Base-by-base conservation (phyloP, 352 stramenopile genomes). In the Phytopythium chamaehyphon region DNA sequence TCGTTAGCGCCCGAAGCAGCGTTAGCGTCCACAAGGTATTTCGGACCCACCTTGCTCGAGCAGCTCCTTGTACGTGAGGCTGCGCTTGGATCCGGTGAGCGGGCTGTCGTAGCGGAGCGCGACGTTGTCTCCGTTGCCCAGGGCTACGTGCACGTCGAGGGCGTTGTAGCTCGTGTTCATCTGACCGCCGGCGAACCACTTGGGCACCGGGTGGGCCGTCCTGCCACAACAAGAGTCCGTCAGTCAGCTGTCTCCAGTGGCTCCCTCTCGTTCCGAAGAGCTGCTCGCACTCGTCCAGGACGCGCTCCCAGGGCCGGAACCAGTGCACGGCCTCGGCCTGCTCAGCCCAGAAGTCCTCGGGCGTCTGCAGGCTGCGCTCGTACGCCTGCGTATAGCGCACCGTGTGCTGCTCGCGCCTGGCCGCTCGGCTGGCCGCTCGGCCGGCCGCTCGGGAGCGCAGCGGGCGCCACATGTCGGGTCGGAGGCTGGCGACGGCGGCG, bases 111-210 rank as follows among this genome's bases (percentile, higher is more conserved):
- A 87, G 39, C 71, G 59, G 22, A 90, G 64, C 6, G 79, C 79
- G 31, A 71, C 43, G 21, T 68, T 62, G 33, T 86, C 66, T 39
- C 78, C 79, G n/a, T 71, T 62, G 36, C 73, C 73, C n/a, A 58
- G 64, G 26, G 63, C 61, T 38, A 86, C 76, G 38, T 86, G 74
- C 23, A 82, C 64, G 52, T 88, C 76, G 23, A 88, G 52, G 37
- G 67, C 64, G 40, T 85, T 88, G 61, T 83, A 88, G 70, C 73
- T 75, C 60, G 72, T 81, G 55, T 88, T 88, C 62, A 86, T 82
- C 55, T 83, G 59, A 18, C 76, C 76, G 4, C 73, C 76, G 10
- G 54, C 50, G 60, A 86, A 88, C 76, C 76, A 86, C 46, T 52
- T 52, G 46, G 24, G 66, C 14, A 74, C 47, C 28, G 70, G 58